These are phyloP conservation scores for Calocybe cyanea DNA, from an alignment of 768 basidiomycete species.

Conservation along the genomic window DNA sequence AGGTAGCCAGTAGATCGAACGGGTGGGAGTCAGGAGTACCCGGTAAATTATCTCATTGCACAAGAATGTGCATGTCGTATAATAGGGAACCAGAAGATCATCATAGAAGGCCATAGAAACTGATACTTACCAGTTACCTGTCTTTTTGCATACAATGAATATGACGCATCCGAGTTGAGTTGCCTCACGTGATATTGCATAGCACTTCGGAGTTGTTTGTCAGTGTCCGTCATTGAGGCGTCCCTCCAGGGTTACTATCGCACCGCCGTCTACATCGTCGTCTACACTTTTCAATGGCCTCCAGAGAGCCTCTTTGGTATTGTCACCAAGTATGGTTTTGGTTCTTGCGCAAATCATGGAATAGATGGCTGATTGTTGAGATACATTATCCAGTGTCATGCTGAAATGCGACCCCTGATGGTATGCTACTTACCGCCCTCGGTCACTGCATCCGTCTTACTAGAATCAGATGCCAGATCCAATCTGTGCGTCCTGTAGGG, in stretches of 20 bases:
- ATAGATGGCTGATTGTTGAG: neutral
- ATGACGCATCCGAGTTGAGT: neutral
- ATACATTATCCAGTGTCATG: slow-evolving; percentile 57
- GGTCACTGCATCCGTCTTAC: slow-evolving; percentile 8
- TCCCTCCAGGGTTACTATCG: too few relatives aligned
- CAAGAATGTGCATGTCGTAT: slow-evolving; percentile 37
- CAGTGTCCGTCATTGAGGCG: slow-evolving; percentile 8
- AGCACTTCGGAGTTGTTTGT: slow-evolving; percentile 6
- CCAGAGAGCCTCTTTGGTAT: slow-evolving; percentile 73
- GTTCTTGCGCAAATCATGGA: neutral
- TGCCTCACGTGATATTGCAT: neutral
- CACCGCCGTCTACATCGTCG: neutral
- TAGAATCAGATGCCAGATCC: slow-evolving; percentile 67
- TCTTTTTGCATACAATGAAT: too few relatives aligned
- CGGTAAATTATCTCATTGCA: slow-evolving; percentile 39
- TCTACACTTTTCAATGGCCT: slow-evolving; percentile 46
- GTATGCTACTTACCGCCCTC: slow-evolving; percentile 33
- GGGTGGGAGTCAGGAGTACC: slow-evolving; percentile 38
- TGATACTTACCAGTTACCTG: slow-evolving; percentile 21
- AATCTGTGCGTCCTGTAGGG: slow-evolving; percentile 76
- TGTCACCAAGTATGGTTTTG: slow-evolving; percentile 59
- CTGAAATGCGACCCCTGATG: slow-evolving; percentile 88
- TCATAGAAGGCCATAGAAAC: slow-evolving; percentile 22
- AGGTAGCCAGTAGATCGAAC: too few relatives aligned
- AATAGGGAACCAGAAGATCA: slow-evolving; percentile 63